Percentiles rank a stretch among this genome's conserved stretches.
Evolutionary conservation across 2,329 filamentous ascomycete species (phyloP).

Genomic region (Fusarium drepaniforme): DNA sequence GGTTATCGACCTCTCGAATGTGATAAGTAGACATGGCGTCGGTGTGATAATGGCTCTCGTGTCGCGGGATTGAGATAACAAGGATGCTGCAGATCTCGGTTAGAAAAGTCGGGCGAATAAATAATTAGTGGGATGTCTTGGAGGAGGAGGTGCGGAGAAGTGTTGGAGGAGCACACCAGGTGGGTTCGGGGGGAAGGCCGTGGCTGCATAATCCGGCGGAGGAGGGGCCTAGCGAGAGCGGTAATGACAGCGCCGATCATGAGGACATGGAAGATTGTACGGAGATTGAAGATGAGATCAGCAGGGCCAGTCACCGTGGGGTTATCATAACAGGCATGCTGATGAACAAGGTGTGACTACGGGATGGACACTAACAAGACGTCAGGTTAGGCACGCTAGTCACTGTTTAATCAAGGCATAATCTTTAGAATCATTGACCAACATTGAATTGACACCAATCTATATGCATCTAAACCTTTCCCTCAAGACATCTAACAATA

Average conservation of each 20-base stretch:
- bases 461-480: background rate
- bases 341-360: background rate
- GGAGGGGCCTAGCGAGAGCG: background rate
- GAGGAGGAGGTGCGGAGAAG: constrained; percentile 2
- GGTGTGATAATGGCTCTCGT: fast-evolving
- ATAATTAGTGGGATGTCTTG: background rate
- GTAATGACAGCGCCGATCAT: background rate
- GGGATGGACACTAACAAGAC: background rate
- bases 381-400: background rate
- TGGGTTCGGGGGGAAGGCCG: background rate
- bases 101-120: background rate
- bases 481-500: background rate
- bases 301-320: background rate
- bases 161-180: constrained; percentile 8
- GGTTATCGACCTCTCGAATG: constrained; percentile 20
- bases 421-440: background rate
- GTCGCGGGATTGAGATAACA: background rate
- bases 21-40: constrained; percentile 22
- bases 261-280: background rate
- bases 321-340: background rate
- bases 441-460: background rate
- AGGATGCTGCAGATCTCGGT: background rate
- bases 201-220: background rate
- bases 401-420: background rate
- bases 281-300: background rate